Evolutionary conservation across 2,329 filamentous ascomycete species (phyloP), one percentile per base, ranked within the genome.

Genomic region (Malbranchea cinnamomea): DNA sequence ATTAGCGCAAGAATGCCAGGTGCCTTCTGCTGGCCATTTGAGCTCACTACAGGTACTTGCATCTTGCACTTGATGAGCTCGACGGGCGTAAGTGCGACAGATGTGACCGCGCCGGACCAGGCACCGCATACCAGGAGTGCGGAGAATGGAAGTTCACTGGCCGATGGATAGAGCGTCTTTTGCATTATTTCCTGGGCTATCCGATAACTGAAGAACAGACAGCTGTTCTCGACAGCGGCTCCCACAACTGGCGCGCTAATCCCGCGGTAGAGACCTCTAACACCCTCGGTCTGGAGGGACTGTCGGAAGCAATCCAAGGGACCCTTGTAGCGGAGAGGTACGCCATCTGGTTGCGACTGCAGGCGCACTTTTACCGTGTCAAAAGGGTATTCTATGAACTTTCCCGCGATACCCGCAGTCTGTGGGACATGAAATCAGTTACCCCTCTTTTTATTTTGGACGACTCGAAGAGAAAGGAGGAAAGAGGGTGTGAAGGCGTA

Each of bases 21-120:
- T 3, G 67, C 57, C 8, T 59, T 62, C 8, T 39, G 30, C 7
- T 39, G 43, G 3, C 46, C 47, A 14, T 49, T 51, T n/a, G n/a
- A n/a, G 13, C 61, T 62, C 14, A 59, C 56, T 4, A 59, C 33
- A 10, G 68, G 82, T 1, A 87, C 85, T 54, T 98, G 89, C 60
- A 98, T 92, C 57, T 89, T 91, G 68, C 89, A 98, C 59, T 98
- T 98, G 50, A 98, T 80, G 30, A 98, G 71, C 59, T 98, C 89
- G 41, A 98, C 83, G 0, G 89, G 89, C 0, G 89, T 98, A 37
- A 98, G 71, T 18, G 93, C 73, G 27, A 94, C 67, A 0, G 83
- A 93, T 0, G 89, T 92, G 46, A 93, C 79, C 22, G 80, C 78
- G 19, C 89, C 89, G 1, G 85, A 78, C 34, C 82, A 77, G 28